Evolutionary conservation across 176 grass and related monocot species (phyloP), one percentile per base, ranked within the genome.

Genomic region (Oryza glaberrima): DNA sequence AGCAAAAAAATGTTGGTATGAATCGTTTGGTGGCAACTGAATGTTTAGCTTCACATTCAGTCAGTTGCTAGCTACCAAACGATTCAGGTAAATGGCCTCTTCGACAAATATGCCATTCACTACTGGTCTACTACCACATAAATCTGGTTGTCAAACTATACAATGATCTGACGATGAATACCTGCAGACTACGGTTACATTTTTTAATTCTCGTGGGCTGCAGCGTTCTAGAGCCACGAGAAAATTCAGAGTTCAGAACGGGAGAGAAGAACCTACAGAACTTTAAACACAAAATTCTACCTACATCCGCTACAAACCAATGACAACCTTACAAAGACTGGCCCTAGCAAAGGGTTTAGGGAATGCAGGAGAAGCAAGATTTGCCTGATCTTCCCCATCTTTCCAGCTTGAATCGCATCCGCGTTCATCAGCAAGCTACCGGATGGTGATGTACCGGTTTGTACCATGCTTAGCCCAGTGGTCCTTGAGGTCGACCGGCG

Each of bases 401-500:
- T 84, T 86, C 26, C 66, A 90, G 54, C 66, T 90, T 58, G 67
- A 86, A 78, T 82, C 19, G 34, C 1, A 7, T 6, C 28, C 9
- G 4, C 14, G 0, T 12, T 11, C 79, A 6, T 7, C 14, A 0
- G 1, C 43, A 28, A n/a, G 20, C 88, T 92, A 97, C 86, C 89
- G 84, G 65, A 97, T 97, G 41, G 95, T 97, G 82, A 97, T 97
- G 58, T 97, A 97, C 69, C 92, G 28, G 47, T 97, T 97, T 0
- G 95, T 97, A 48, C 95, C 95, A 30, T 97, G 95, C 73, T 93
- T 97, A 17, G 95, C 95, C 95, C 95, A 97, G 63, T 97, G 88
- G 71, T 94, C 90, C 88, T 93, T 97, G 45, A 97, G 90, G 83
- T 97, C 95, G 56, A 97, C 92, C 0, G 95, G 69, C 2, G 82